A percentile compares a stretch with the other conserved stretches of the same genome.
Evolutionary conservation across 177 flowering plant species (phyloP).

Genomic region (Vitis hybrid): DNA sequence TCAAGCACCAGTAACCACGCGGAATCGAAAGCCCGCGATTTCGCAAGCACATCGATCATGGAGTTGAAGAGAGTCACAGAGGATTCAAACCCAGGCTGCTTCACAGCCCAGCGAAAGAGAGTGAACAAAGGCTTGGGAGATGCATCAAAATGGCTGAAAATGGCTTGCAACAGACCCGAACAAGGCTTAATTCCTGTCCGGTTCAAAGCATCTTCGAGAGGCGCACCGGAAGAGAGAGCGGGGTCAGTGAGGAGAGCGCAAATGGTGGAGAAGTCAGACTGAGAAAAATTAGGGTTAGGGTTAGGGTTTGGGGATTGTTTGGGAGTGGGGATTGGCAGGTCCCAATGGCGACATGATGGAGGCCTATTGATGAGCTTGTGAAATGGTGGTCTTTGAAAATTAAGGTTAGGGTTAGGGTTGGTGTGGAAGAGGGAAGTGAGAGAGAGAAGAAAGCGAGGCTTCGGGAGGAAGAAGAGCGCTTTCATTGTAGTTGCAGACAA

Average conservation of each 20-base stretch:
- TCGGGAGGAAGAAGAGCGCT: too few relatives aligned
- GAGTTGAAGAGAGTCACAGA: conserved; percentile 46
- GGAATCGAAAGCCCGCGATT: conserved; percentile 54
- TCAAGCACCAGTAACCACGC: conserved; percentile 64
- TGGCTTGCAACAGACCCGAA: conserved; percentile 28
- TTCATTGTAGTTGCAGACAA: too few relatives aligned
- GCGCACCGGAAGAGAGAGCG: conserved; percentile 28
- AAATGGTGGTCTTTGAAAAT: too few relatives aligned
- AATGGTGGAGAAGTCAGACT: conserved; percentile 33
- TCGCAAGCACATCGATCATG: conserved; percentile 54
- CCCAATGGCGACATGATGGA: too few relatives aligned
- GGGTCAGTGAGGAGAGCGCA: conserved; percentile 38
- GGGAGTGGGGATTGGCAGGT: neutral
- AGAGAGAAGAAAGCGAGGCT: too few relatives aligned
- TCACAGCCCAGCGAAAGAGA: conserved; percentile 67
- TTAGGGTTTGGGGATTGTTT: neutral
- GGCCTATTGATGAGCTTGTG: too few relatives aligned
- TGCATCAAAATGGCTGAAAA: conserved; percentile 54
- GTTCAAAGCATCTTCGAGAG: conserved; percentile 50
- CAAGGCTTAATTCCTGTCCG: conserved; percentile 40
- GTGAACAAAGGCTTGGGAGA: conserved; percentile 56
- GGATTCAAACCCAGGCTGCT: conserved; percentile 38
- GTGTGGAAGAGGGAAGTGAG: too few relatives aligned
- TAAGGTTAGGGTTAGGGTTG: too few relatives aligned
- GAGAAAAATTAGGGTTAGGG: conserved; percentile 11